Evolutionary conservation across 345 rosid genomes (phyloP), one percentile per base, ranked within the genome.

Genomic region (Syzygium aqueum): DNA sequence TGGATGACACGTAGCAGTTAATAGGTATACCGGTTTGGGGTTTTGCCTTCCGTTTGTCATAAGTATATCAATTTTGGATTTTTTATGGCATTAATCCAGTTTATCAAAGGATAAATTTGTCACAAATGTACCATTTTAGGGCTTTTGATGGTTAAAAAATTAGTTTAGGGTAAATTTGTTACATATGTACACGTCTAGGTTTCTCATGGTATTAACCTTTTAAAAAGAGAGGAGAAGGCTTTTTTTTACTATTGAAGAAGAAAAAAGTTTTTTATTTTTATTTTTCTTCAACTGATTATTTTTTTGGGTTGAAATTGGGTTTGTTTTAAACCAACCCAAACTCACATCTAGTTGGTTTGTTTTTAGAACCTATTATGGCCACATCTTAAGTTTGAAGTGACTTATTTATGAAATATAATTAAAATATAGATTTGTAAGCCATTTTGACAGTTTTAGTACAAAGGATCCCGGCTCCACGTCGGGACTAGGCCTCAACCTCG

Each of bases 401-500:
- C 19, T 21, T 5, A 17, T 28, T 63, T 33, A 28, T 65, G 11
- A 28, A 28, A 7, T 28, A 63, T 13, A 8, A n/a, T 28, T 65
- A 28, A 65, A 28, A 65, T 28, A 65, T 65, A 65, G 10, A 7
- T 65, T 28, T 65, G 40, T 65, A 16, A 15, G 2, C 11, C 40
- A 28, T 15, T 7, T 65, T 28, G 11, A 63, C 1, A 28, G 2
- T 15, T 7, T 63, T 3, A 65, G 3, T 8, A 6, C 7, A 23
- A 3, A 30, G 6, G 43, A 8, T 2, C 11, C 23, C 1, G 28
- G 65, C 65, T 25, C 0, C 7, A 14, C 15, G 27, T 11, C 2
- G 78, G 23, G 78, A 30, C 6, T 67, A 16, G 78, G 78, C 22
- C 43, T 16, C 11, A 17, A 2, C 21, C 78, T 8, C 2, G 5